A percentile compares a stretch with the other conserved stretches of the same genome.
Conservation (phyloP, 2,329 filamentous ascomycete species). For the Xylariaceae sp. region DNA sequence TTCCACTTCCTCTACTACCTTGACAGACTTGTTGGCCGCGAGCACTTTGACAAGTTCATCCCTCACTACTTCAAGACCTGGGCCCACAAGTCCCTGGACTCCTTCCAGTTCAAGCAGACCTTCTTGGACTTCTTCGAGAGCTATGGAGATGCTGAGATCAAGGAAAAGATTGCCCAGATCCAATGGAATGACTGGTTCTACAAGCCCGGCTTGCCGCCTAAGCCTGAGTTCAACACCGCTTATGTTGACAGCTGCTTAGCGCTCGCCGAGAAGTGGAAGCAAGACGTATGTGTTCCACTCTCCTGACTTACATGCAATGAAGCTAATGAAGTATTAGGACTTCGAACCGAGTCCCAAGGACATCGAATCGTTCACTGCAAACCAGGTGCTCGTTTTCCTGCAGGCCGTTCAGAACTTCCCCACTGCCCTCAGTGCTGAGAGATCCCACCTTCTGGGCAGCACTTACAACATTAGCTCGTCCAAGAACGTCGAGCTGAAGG, state of each 20-base stretch:
- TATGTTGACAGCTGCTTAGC: conserved; percentile 81
- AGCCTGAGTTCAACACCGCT: conserved; percentile 84
- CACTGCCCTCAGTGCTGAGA: conserved; percentile 56
- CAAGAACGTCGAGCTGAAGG: conserved; percentile 79
- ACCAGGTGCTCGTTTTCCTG: conserved; percentile 89
- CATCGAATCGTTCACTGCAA: conserved; percentile 69
- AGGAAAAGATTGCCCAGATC: conserved; percentile 62
- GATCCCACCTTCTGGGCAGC: conserved; percentile 66
- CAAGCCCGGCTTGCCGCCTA: conserved; percentile 79
- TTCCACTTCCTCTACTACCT: conserved; percentile 92
- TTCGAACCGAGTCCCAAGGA: conserved; percentile 65
- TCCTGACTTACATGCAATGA: conserved; percentile 10
- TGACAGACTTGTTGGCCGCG: conserved; percentile 75
- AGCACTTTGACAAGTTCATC: conserved; percentile 93
- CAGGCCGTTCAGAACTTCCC: conserved; percentile 68
- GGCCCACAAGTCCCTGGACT: conserved; percentile 82
- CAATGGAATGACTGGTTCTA: conserved; percentile 93
- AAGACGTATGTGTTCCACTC: conserved; percentile 40
- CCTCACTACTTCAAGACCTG: conserved; percentile 88
- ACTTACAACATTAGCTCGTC: conserved; percentile 70
- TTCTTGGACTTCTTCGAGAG: conserved; percentile 76
- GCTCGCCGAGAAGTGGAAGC: conserved; percentile 76
- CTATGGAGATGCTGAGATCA: conserved; percentile 56
- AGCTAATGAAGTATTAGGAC: conserved; percentile 34
- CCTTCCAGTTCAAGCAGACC: conserved; percentile 87